Evolutionary conservation across 352 stramenopile species (phyloP).

Genomic region (Pythium myriotylum): DNA sequence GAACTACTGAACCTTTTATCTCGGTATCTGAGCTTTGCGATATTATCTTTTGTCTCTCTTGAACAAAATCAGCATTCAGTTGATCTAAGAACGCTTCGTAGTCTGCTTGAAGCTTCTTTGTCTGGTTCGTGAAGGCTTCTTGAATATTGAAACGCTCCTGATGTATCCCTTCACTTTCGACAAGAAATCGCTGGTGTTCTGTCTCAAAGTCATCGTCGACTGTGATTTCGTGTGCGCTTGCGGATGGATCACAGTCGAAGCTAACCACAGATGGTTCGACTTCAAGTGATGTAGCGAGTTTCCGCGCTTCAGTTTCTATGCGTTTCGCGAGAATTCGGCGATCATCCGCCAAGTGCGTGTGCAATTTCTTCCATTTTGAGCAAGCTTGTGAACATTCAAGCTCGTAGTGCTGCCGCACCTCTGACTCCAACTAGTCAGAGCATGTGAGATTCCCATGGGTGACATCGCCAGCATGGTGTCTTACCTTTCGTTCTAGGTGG

Average conservation of each 20-base stretch:
- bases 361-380: conserved; percentile 53
- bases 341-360: conserved; percentile 33
- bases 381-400: conserved; percentile 51
- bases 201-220: conserved; percentile 28
- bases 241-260: neutral
- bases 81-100: conserved; percentile 45
- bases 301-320: conserved; percentile 36
- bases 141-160: conserved; percentile 76
- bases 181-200: conserved; percentile 28
- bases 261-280: neutral
- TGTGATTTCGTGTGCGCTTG: conserved; percentile 2
- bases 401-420: conserved; percentile 63
- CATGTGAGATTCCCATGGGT: too few relatives aligned
- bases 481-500: conserved; percentile 57
- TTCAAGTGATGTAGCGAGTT: conserved; percentile 16
- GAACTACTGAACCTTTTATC: neutral
- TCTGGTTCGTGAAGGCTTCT: conserved; percentile 67
- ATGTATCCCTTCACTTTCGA: conserved; percentile 51
- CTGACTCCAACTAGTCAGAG: conserved; percentile 68
- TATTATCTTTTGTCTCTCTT: conserved; percentile 41
- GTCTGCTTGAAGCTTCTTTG: conserved; percentile 52
- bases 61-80: conserved; percentile 40
- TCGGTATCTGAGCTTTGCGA: neutral
- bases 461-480: too few relatives aligned
- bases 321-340: conserved; percentile 25